Conservation (phyloP, 202 grass and related monocot genomes). For the Zoysia matrella region DNA sequence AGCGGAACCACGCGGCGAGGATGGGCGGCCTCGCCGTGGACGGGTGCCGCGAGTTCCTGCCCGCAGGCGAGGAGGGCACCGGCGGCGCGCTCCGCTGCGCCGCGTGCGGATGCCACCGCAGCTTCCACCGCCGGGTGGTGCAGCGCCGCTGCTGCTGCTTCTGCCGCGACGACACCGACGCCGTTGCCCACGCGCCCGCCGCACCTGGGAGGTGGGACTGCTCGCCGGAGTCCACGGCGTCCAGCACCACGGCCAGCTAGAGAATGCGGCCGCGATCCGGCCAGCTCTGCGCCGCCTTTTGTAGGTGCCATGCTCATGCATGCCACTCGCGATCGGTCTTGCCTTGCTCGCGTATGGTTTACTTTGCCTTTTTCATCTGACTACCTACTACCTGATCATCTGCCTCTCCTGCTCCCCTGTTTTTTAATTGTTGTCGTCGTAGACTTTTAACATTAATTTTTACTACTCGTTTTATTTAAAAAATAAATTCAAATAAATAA, state of each 20-base stretch:
- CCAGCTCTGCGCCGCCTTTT: no score
- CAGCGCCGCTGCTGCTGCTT: slow-evolving; percentile 37
- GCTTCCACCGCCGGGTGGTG: slow-evolving; percentile 78
- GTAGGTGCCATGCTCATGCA: slow-evolving; percentile 19
- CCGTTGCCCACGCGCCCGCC: neutral
- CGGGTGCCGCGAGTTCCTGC: slow-evolving; percentile 82
- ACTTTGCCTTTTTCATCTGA: neutral
- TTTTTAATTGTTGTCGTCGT: no score
- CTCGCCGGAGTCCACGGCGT: slow-evolving; percentile 53
- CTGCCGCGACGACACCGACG: neutral
- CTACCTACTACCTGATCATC: neutral
- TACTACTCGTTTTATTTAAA: no score
- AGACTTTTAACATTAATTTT: no score
- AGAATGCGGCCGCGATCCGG: neutral
- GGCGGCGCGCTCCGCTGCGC: slow-evolving; percentile 74
- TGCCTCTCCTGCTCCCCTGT: neutral
- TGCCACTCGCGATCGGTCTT: neutral
- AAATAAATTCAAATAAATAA: no score
- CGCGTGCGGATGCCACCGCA: slow-evolving; percentile 89
- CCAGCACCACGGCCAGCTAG: slow-evolving; percentile 45
- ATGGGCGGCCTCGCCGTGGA: slow-evolving; percentile 82
- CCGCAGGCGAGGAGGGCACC: slow-evolving; percentile 80
- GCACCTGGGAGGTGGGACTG: neutral
- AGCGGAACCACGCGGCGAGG: slow-evolving; percentile 77
- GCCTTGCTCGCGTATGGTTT: neutral